Base-by-base conservation (phyloP, 768 basidiomycete genomes). In the Tricholoma hemisulphureum region DNA sequence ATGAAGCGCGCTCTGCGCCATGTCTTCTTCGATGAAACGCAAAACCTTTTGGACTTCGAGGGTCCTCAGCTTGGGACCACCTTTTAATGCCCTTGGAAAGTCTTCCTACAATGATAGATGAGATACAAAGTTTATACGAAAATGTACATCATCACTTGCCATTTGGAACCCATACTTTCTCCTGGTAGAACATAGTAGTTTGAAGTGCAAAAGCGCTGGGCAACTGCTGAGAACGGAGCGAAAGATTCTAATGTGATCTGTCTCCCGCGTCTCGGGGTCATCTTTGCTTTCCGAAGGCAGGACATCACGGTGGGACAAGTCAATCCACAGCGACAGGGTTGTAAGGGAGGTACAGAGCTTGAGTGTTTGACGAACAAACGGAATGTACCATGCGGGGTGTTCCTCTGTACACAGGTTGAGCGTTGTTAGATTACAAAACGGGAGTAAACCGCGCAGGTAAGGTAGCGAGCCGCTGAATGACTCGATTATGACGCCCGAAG, bases 171-270 rank as follows among this genome's bases (percentile, higher is more conserved):
- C 59, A 51, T 26, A 60, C 41, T 64, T 65, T 37, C 39, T 51
- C 21, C 57, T 59, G 37, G 65, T 66, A 3, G 65, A 63, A 51
- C 65, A 66, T 28, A 63, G 48, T 13, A 66, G 26, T 55, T 64
- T 65, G 20, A 66, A 52, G 53, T 65, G 63, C 37, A 61, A 43
- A 26, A 66, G 59, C n/a, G 31, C 21, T 9, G 51, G 58, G 50
- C 65, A 65, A 26, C 53, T 58, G 20, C 28, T 45, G n/a, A 65
- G 43, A 34, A 66, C 50, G 26, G 58, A 58, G 45, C 58, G 63
- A 23, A 66, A 61, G 10, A 66, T 58, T 35, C 51, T 62, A 9
- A 66, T 64, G 14, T 66, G 65, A 39, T 66, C 60, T 8, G 56
- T 66, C 55, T 64, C 59, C 35, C 37, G 51, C 23, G 51, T 14